phyloP scores from a whole-genome alignment of 2,329 filamentous ascomycete species.

The Aureobasidium vineae region DNA sequence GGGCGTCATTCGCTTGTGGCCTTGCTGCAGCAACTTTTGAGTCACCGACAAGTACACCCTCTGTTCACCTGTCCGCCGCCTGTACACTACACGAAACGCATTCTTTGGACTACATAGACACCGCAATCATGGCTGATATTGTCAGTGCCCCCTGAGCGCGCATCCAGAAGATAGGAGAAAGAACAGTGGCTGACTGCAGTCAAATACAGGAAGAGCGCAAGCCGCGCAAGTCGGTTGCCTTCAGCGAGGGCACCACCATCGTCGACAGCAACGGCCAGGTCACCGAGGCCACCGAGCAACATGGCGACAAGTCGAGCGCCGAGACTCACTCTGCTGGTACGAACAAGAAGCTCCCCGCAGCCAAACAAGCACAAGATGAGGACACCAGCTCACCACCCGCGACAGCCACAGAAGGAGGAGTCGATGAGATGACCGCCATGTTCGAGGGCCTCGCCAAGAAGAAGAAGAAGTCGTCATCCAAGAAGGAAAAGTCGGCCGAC shows the following conservation, averaged over 20 bases:
- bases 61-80: background rate
- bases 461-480: conserved; percentile 59
- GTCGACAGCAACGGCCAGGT: conserved; percentile 89
- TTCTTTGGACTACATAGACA: conserved; percentile 8
- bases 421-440: conserved; percentile 47
- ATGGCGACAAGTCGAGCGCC: conserved; percentile 74
- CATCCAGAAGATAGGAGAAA: background rate
- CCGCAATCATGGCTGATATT: conserved; percentile 55
- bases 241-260: conserved; percentile 81
- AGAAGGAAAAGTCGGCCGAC: conserved; percentile 47
- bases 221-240: conserved; percentile 89
- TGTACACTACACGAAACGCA: background rate
- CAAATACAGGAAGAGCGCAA: conserved; percentile 57
- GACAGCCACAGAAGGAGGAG: conserved; percentile 50
- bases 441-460: conserved; percentile 72
- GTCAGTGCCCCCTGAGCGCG: conserved; percentile 32
- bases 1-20: conserved; percentile 23
- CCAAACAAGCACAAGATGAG: conserved; percentile 31
- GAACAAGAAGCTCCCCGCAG: conserved; percentile 21
- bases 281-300: conserved; percentile 67
- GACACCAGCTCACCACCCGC: conserved; percentile 36
- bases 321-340: conserved; percentile 63
- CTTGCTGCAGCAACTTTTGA: conserved; percentile 22
- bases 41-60: conserved; percentile 7
- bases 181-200: conserved; percentile 26